Evolutionary conservation across 2,329 filamentous ascomycete genomes (phyloP).

Genomic region (Ceratocystis papillata): DNA sequence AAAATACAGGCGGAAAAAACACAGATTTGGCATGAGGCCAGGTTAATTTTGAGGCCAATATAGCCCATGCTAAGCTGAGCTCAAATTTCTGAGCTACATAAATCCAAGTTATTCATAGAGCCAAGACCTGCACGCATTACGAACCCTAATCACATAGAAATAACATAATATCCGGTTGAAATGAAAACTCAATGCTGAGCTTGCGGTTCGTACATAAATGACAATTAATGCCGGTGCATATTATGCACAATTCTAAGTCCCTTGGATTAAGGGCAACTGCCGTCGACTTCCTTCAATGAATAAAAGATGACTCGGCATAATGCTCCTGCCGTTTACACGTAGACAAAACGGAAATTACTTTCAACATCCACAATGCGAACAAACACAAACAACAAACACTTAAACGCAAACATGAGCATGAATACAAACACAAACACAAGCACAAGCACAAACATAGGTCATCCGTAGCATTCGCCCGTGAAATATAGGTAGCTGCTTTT

Average conservation of each 20-base stretch:
- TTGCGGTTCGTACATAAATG: neutral
- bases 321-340: conserved; percentile 1
- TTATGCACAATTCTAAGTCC: neutral
- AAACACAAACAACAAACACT: neutral
- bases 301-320: neutral
- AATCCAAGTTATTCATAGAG: neutral
- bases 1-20: neutral
- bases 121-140: neutral
- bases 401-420: neutral
- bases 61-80: neutral
- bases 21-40: neutral
- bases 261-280: neutral
- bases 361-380: neutral
- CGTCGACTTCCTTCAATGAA: neutral
- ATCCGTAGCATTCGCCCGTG: no score
- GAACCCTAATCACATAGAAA: neutral
- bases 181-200: neutral
- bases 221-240: neutral
- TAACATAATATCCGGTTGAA: neutral
- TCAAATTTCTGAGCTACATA: neutral
- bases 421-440: neutral
- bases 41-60: neutral
- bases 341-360: neutral
- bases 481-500: no score
- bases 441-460: no score